Conservation (phyloP, 169 alveolate genomes). For the Miamiensis avidus region DNA sequence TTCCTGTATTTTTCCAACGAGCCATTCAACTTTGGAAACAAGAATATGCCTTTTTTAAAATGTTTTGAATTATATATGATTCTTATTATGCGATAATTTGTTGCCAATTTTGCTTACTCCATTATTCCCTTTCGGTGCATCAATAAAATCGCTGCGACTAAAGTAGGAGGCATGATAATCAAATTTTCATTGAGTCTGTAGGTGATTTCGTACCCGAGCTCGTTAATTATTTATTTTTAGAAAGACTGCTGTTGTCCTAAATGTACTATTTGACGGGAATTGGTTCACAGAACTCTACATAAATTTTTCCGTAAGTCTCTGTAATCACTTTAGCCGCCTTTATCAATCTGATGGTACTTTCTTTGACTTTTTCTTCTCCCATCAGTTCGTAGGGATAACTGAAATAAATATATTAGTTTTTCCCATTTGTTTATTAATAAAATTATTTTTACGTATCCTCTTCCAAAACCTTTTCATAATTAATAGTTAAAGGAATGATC, state of each 20-base stretch:
- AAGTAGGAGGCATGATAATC: constrained; percentile 70
- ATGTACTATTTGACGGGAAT: constrained; percentile 49
- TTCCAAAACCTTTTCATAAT: constrained; percentile 77
- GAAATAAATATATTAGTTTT: no score
- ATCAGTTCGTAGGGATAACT: constrained; percentile 74
- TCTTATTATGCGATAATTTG: neutral
- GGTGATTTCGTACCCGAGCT: constrained; percentile 54
- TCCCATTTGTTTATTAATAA: neutral
- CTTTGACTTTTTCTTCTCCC: constrained; percentile 81
- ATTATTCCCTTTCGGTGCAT: constrained; percentile 76
- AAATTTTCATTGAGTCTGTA: constrained; percentile 48
- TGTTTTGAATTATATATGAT: no score
- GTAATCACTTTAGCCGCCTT: constrained; percentile 61
- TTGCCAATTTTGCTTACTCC: constrained; percentile 6
- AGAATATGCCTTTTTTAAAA: constrained; percentile 56
- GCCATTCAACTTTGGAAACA: constrained; percentile 63
- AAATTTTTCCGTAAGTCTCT: constrained; percentile 74
- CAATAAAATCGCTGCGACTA: constrained; percentile 69
- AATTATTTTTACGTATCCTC: constrained; percentile 58
- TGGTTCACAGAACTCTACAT: constrained; percentile 66
- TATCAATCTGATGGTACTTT: constrained; percentile 62
- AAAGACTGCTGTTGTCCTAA: constrained; percentile 19
- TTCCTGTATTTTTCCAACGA: constrained; percentile 44
- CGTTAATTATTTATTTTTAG: constrained; percentile 45
- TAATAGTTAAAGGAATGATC: constrained; percentile 76